Conservation (phyloP, 768 basidiomycete species). For the Lactarius evosmus region DNA sequence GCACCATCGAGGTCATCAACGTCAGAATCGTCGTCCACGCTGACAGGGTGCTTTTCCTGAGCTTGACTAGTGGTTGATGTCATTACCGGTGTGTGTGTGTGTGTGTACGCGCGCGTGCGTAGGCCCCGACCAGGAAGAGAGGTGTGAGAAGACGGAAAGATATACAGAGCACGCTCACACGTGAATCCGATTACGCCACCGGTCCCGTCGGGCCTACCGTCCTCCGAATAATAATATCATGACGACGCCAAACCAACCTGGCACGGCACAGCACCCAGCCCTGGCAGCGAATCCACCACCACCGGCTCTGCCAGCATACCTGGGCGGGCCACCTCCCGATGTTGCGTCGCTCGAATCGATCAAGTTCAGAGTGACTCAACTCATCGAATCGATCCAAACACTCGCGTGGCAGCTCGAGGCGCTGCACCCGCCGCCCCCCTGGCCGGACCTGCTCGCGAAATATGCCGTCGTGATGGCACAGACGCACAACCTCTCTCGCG, state of each 20-base stretch:
- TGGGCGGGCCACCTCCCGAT: conserved; percentile 18
- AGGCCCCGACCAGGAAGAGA: neutral
- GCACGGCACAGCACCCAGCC: neutral
- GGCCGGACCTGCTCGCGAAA: conserved; percentile 85
- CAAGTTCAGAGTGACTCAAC: conserved; percentile 72
- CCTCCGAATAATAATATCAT: conserved; percentile 6
- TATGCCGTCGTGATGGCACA: conserved; percentile 84
- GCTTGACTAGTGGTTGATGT: conserved; percentile 8
- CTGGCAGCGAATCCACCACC: neutral
- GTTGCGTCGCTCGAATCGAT: conserved; percentile 58
- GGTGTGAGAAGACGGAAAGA: neutral
- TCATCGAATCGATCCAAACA: conserved; percentile 69
- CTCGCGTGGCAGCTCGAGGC: conserved; percentile 62
- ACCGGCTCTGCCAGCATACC: conserved; percentile 9
- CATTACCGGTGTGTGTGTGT: neutral
- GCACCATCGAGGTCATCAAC: conserved; percentile 66
- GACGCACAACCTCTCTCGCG: conserved; percentile 70
- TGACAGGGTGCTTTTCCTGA: conserved; percentile 11
- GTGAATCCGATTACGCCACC: conserved; percentile 10
- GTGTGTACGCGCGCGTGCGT: neutral
- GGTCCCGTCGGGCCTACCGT: neutral
- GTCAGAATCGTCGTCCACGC: conserved; percentile 46
- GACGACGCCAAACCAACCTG: conserved; percentile 1
- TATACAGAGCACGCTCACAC: neutral
- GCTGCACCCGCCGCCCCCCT: conserved; percentile 58